Conservation (phyloP, 2,329 filamentous ascomycete genomes). For the Cladosporium phlei region DNA sequence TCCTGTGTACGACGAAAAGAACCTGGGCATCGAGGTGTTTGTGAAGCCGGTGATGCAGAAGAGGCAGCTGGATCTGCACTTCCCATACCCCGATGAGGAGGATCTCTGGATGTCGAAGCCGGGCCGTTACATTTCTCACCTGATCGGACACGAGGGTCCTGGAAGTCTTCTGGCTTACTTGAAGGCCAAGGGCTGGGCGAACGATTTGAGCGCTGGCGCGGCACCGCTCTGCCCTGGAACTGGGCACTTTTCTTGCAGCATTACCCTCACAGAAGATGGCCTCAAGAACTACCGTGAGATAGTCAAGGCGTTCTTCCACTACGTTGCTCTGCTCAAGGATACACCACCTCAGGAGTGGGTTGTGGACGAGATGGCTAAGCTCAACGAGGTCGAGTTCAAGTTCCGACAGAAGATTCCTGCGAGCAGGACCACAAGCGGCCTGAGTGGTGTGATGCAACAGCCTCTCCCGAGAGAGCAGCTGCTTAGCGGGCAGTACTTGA, state of each 20-base stretch:
- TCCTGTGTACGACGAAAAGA: constrained; percentile 54
- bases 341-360: constrained; percentile 85
- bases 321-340: constrained; percentile 80
- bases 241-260: constrained; percentile 71
- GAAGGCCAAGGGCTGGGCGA: constrained; percentile 87
- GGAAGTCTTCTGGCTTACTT: constrained; percentile 87
- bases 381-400: constrained; percentile 90
- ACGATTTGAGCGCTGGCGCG: constrained; percentile 71
- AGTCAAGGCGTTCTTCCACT: constrained; percentile 81
- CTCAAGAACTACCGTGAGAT: constrained; percentile 78
- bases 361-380: constrained; percentile 81
- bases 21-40: constrained; percentile 69
- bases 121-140: constrained; percentile 77
- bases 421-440: constrained; percentile 79
- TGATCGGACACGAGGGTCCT: constrained; percentile 88
- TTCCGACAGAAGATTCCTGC: constrained; percentile 91
- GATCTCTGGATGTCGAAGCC: constrained; percentile 73
- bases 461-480: constrained; percentile 81
- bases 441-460: constrained; percentile 86
- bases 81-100: constrained; percentile 83
- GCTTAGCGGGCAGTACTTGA: constrained; percentile 69
- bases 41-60: constrained; percentile 90
- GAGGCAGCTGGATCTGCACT: constrained; percentile 71
- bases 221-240: constrained; percentile 74
- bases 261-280: constrained; percentile 80